phyloP scores from a whole-genome alignment of 345 rosid genomes.

The Gossypium anomalum region DNA sequence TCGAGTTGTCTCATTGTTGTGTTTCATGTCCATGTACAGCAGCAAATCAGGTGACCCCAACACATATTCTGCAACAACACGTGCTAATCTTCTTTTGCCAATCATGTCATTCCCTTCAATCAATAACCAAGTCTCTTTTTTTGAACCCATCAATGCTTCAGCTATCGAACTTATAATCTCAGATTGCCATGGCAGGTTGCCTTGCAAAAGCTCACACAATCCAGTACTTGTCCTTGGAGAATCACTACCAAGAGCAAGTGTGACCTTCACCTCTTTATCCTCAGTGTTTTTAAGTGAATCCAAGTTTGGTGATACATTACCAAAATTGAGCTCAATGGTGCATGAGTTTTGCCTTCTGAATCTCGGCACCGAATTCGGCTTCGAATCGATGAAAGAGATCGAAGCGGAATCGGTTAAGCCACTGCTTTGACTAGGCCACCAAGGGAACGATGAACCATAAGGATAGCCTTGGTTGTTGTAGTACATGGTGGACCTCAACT shows the following conservation, averaged over 20 bases:
- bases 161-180: conserved; percentile 49
- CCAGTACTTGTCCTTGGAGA: conserved; percentile 28
- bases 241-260: conserved; percentile 65
- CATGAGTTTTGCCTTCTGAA: conserved; percentile 68
- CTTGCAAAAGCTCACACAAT: conserved; percentile 41
- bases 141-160: conserved; percentile 36
- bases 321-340: conserved; percentile 57
- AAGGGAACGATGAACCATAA: conserved; percentile 39
- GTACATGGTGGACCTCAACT: conserved; percentile 12
- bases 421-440: conserved; percentile 46
- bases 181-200: conserved; percentile 73
- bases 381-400: conserved; percentile 44
- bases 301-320: conserved; percentile 40
- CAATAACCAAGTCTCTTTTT: conserved; percentile 51
- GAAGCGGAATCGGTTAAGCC: conserved; percentile 43
- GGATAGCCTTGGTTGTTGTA: conserved; percentile 26
- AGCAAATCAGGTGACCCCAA: conserved; percentile 50
- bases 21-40: conserved; percentile 37
- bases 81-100: conserved; percentile 74
- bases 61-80: conserved; percentile 51
- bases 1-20: conserved; percentile 14
- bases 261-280: conserved; percentile 62
- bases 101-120: conserved; percentile 61
- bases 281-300: conserved; percentile 53
- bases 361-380: conserved; percentile 49